Conservation (phyloP, 495 filamentous ascomycete species). For the Glarea lozoyensis region DNA sequence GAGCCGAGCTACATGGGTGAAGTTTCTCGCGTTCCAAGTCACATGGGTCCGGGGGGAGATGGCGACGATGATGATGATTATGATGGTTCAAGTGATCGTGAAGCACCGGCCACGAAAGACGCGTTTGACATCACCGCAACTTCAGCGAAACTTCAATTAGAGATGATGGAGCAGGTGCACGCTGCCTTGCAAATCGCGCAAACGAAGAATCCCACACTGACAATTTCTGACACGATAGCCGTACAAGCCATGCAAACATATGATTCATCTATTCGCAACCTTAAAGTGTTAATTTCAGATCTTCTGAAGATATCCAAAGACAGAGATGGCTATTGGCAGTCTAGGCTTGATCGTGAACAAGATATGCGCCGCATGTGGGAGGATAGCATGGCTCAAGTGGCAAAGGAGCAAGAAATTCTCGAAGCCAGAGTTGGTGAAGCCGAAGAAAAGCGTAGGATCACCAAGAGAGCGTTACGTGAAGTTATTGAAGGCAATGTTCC, state of each 20-base stretch:
- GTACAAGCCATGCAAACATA: conserved; percentile 78
- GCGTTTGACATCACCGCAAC: conserved; percentile 93
- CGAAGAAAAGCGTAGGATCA: conserved; percentile 78
- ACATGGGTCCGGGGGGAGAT: conserved; percentile 32
- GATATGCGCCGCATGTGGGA: conserved; percentile 93
- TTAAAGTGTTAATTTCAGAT: conserved; percentile 80
- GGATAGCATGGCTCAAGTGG: conserved; percentile 93
- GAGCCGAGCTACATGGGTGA: conserved; percentile 47
- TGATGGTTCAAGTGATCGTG: conserved; percentile 69
- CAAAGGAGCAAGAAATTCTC: conserved; percentile 84
- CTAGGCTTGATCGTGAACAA: conserved; percentile 79
- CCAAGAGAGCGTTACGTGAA: conserved; percentile 83
- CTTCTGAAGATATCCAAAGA: conserved; percentile 86
- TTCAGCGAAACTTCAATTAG: conserved; percentile 85
- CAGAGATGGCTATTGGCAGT: conserved; percentile 94
- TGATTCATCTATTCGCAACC: conserved; percentile 76
- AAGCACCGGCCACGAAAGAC: conserved; percentile 70
- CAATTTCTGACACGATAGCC: conserved; percentile 65
- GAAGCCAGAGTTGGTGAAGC: conserved; percentile 82
- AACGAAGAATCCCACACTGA: conserved; percentile 54
- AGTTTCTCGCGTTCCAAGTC: conserved; percentile 38
- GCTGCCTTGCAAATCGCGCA: conserved; percentile 70
- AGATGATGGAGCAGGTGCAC: conserved; percentile 76
- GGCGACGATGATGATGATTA: conserved; percentile 73
- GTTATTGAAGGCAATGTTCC: conserved; percentile 57